phyloP scores from a whole-genome alignment of 1,284 basidiomycete species.

The Puccinia polysora region DNA sequence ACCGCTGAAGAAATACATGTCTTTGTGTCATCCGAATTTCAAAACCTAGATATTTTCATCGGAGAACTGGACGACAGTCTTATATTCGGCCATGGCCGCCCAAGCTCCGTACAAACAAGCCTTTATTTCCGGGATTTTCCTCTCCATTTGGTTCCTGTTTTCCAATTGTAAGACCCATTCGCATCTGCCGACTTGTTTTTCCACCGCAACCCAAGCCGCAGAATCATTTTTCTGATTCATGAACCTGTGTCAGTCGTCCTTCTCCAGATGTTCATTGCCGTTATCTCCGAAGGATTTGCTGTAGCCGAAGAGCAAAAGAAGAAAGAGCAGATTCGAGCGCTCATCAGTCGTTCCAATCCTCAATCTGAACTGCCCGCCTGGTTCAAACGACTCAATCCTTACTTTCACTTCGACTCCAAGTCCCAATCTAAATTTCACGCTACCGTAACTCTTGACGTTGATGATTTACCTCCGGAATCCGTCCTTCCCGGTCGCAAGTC shows the following conservation, averaged over 20 bases:
- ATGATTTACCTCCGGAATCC: conserved; percentile 44
- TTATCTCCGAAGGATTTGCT: conserved; percentile 90
- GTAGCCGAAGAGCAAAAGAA: conserved; percentile 88
- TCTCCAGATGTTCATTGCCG: conserved; percentile 96
- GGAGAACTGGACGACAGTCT: conserved; percentile 83
- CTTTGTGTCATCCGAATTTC: background rate
- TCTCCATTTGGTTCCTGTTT: conserved; percentile 83
- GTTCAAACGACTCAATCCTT: conserved; percentile 78
- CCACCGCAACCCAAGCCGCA: background rate
- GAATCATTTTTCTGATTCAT: background rate
- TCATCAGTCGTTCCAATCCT: conserved; percentile 56
- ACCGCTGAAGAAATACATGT: too few species aligned
- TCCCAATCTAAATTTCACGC: conserved; percentile 60
- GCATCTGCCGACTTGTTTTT: conserved; percentile 22
- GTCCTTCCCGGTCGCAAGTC: conserved; percentile 26
- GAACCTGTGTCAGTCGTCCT: conserved; percentile 66
- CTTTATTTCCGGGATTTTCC: conserved; percentile 68
- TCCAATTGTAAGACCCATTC: conserved; percentile 69
- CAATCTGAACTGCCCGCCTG: conserved; percentile 59
- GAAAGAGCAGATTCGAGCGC: conserved; percentile 67
- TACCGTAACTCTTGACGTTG: conserved; percentile 42
- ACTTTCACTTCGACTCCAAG: conserved; percentile 62
- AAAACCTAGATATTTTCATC: conserved; percentile 73
- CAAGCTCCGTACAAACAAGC: conserved; percentile 69
- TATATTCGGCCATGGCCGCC: conserved; percentile 67